Evolutionary conservation across 2,329 filamentous ascomycete genomes (phyloP).

Genomic region (Cercospora brassicicola): DNA sequence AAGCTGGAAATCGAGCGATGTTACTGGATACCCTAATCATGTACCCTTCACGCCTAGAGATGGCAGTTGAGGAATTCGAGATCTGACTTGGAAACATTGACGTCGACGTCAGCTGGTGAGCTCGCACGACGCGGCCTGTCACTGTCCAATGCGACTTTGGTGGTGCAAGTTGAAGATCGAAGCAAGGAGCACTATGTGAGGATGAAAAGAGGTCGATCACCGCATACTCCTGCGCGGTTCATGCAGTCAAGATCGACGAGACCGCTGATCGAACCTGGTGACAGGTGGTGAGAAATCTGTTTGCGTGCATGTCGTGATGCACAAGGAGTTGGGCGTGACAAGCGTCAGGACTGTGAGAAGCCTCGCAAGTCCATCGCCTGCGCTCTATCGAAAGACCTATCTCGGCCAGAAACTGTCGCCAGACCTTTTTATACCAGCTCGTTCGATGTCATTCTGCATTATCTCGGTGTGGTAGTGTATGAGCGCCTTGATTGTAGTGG

Average conservation of each 20-base stretch:
- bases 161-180: neutral
- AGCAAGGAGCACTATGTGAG: neutral
- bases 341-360: neutral
- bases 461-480: neutral
- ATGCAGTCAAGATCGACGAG: neutral
- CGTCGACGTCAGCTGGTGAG: neutral
- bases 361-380: neutral
- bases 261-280: neutral
- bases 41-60: neutral
- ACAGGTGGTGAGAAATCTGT: neutral
- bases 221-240: neutral
- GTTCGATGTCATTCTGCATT: neutral
- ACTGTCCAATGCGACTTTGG: neutral
- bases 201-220: neutral
- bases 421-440: neutral
- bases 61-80: neutral
- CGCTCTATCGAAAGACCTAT: neutral
- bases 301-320: neutral
- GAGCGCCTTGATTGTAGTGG: neutral
- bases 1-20: neutral
- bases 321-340: neutral
- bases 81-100: neutral
- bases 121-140: neutral
- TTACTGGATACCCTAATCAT: neutral
- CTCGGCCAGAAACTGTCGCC: neutral